A percentile compares a stretch with the other conserved stretches of the same genome.
Evolutionary conservation across 805 yeast species (phyloP).

Genomic region (Yarrowia divulgata): DNA sequence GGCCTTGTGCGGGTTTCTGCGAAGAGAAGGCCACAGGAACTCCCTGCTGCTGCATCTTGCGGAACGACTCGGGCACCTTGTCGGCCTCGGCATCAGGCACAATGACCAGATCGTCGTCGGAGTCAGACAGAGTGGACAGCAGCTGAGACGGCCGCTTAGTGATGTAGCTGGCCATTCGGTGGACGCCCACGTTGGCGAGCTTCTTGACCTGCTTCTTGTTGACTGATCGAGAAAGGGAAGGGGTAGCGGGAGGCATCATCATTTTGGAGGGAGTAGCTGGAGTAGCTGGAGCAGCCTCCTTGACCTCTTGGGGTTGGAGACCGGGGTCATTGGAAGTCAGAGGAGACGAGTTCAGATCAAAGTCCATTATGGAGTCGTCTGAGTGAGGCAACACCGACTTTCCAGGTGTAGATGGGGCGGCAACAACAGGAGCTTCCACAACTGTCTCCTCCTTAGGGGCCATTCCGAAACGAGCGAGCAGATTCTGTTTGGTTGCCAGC

Average conservation of each 20-base stretch:
- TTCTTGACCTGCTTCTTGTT: constrained; percentile 33
- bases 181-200: constrained; percentile 28
- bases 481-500: constrained; percentile 21
- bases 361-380: constrained; percentile 16
- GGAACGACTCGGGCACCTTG: constrained; percentile 28
- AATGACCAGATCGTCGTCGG: constrained; percentile 20
- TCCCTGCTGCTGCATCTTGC: constrained; percentile 23
- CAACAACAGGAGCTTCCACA: not conserved
- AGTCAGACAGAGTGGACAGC: constrained; percentile 21
- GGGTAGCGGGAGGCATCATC: constrained; percentile 20
- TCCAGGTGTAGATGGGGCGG: constrained; percentile 8
- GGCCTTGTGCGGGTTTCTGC: not conserved
- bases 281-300: constrained; percentile 3
- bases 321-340: constrained; percentile 18
- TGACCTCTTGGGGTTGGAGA: constrained; percentile 6
- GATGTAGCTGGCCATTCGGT: constrained; percentile 27
- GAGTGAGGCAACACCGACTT: not conserved
- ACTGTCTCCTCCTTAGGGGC: not conserved
- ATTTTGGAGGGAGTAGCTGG: constrained; percentile 9
- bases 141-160: constrained; percentile 20
- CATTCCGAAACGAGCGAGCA: constrained; percentile 18
- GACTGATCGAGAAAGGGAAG: constrained; percentile 17
- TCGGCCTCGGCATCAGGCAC: constrained; percentile 31
- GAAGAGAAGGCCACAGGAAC: constrained; percentile 3
- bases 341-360: constrained; percentile 8